A percentile compares a stretch with the other conserved stretches of the same genome.
phyloP scores from a whole-genome alignment of 2,329 filamentous ascomycete species.

The Sclerotinia sclerotiorum region DNA sequence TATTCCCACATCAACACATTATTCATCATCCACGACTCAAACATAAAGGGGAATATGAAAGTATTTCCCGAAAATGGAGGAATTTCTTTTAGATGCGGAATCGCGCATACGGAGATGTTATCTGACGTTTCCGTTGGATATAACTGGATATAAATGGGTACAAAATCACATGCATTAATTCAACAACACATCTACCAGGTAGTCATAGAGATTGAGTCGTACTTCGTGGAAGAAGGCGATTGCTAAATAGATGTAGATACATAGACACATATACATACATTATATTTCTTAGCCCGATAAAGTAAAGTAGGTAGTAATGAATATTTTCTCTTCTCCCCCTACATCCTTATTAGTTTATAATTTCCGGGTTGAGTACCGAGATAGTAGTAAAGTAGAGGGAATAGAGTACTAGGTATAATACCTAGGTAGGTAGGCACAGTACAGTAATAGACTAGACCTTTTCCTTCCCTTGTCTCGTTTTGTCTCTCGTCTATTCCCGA shows the following conservation, averaged over 20 bases:
- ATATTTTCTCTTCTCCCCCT: not conserved
- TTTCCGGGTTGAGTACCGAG: no score
- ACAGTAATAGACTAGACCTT: not conserved
- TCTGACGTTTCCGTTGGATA: slow-evolving; percentile 11
- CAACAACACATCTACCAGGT: not conserved
- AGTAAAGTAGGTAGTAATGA: not conserved
- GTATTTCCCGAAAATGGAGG: not conserved
- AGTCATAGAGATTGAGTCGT: not conserved
- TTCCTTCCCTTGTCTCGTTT: not conserved
- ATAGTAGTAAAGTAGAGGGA: no score
- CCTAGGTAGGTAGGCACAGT: no score
- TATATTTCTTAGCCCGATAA: not conserved
- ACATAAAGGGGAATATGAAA: not conserved
- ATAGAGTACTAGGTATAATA: no score
- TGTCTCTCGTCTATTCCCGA: slow-evolving; percentile 1
- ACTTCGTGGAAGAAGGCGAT: not conserved
- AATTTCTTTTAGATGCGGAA: slow-evolving; percentile 8
- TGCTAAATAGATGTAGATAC: no score
- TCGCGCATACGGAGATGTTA: not conserved
- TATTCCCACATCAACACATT: not conserved
- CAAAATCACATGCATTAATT: not conserved
- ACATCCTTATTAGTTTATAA: not conserved
- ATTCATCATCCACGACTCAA: not conserved
- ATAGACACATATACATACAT: no score
- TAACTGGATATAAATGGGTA: slow-evolving; percentile 5